These are phyloP conservation scores for Ceratobasidium sp. DNA, from an alignment of 1,284 basidiomycete genomes.

Conservation along the genomic window DNA sequence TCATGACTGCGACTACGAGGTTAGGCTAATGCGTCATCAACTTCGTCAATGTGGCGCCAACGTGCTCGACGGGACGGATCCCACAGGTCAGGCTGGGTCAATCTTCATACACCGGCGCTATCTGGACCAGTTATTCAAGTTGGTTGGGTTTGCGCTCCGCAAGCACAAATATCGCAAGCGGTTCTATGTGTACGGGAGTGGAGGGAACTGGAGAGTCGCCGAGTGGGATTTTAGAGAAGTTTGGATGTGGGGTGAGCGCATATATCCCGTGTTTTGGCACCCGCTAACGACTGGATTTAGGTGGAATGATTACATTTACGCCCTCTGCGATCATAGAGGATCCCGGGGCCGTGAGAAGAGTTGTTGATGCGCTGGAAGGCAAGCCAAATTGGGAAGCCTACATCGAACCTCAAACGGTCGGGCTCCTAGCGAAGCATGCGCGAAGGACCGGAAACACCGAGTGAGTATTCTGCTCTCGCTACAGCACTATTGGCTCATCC, in stretches of 20 bases:
- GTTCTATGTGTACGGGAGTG: conserved; percentile 23
- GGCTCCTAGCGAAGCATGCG: background rate
- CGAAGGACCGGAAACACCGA: background rate
- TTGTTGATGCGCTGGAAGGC: background rate
- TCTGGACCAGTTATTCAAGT: background rate
- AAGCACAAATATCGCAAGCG: background rate
- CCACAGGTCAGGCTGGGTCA: background rate
- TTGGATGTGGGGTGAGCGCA: conserved; percentile 23
- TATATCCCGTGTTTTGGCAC: background rate
- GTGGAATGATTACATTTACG: conserved; percentile 32
- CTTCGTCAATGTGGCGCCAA: conserved; percentile 6
- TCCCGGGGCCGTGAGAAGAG: conserved; percentile 14
- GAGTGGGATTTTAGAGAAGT: conserved; percentile 26
- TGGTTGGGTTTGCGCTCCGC: conserved; percentile 11
- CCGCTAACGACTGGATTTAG: background rate
- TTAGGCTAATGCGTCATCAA: conserved; percentile 1
- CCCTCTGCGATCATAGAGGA: conserved; percentile 25
- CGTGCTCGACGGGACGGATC: conserved; percentile 1
- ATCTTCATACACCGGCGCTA: conserved; percentile 27
- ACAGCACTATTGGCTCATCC: background rate
- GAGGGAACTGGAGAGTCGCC: conserved; percentile 15
- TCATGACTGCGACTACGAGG: conserved; percentile 4
- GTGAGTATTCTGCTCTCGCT: background rate
- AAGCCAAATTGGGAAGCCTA: conserved; percentile 27
- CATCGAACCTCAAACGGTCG: conserved; percentile 22